A percentile compares a stretch with the other conserved stretches of the same genome.
phyloP scores from a whole-genome alignment of 208 protist genomes.

The Entamoeba dispar region DNA sequence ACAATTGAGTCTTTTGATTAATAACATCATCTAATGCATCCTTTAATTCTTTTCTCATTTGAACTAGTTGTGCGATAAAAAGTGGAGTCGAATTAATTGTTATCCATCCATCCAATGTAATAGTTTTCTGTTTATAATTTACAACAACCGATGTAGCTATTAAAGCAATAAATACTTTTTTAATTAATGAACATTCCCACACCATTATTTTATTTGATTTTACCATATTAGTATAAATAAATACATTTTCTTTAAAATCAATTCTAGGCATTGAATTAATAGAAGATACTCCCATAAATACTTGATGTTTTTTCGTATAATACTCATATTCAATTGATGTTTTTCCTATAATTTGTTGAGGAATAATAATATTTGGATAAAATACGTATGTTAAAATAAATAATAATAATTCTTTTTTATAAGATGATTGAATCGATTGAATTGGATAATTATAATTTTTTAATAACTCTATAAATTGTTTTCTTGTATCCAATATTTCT shows the following conservation, averaged over 20 bases:
- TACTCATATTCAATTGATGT: background rate
- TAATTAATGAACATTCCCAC: background rate
- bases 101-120: background rate
- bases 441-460: background rate
- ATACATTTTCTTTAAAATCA: background rate
- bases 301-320: background rate
- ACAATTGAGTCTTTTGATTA: background rate
- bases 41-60: background rate
- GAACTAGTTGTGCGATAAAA: background rate
- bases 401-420: background rate
- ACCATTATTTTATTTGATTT: background rate
- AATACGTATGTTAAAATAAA: background rate
- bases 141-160: background rate
- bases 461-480: background rate
- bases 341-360: background rate
- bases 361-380: background rate
- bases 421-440: background rate
- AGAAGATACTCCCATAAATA: background rate
- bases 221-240: background rate
- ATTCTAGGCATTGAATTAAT: background rate
- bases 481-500: background rate
- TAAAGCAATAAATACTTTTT: background rate
- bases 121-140: background rate
- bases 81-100: background rate
- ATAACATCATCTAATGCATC: background rate